phyloP scores from a whole-genome alignment of 768 basidiomycete genomes.

The Leccinum rimulosum region DNA sequence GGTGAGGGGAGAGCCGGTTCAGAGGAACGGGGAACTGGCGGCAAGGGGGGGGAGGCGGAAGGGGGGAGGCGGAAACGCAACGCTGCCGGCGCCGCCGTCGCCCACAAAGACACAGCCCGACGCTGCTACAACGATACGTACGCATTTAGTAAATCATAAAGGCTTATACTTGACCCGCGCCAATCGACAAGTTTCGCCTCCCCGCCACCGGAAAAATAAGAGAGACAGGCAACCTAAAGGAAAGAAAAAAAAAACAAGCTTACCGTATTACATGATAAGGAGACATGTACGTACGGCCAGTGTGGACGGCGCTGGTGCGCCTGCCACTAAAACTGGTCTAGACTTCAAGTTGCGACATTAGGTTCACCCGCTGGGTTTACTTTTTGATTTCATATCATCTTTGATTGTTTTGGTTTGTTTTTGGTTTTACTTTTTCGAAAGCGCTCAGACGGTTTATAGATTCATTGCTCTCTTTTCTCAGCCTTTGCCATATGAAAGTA shows the following conservation, averaged over 20 bases:
- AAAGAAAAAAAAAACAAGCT: not conserved
- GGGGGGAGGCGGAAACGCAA: not conserved
- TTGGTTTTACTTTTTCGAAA: not conserved
- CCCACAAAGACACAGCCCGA: not conserved
- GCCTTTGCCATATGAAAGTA: not conserved
- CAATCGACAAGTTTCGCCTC: not conserved
- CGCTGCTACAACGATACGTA: not conserved
- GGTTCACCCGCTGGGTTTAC: not conserved
- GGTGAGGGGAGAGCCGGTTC: not conserved
- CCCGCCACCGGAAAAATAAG: not conserved
- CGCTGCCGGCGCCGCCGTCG: not conserved
- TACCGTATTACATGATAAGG: not conserved
- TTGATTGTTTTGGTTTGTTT: not conserved
- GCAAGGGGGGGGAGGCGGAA: not conserved
- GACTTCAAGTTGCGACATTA: not conserved
- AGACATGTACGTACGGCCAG: not conserved
- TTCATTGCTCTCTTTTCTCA: not conserved
- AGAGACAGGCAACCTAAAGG: not conserved
- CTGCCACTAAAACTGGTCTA: not conserved
- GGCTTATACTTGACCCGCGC: not conserved
- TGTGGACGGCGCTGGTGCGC: not conserved
- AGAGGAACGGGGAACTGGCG: not conserved
- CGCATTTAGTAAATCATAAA: not conserved
- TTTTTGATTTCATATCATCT: not conserved
- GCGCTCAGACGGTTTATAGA: not conserved